Evolutionary conservation across 352 stramenopile species (phyloP), one percentile per base, ranked within the genome.

Genomic region (Globisporangium yorkense): DNA sequence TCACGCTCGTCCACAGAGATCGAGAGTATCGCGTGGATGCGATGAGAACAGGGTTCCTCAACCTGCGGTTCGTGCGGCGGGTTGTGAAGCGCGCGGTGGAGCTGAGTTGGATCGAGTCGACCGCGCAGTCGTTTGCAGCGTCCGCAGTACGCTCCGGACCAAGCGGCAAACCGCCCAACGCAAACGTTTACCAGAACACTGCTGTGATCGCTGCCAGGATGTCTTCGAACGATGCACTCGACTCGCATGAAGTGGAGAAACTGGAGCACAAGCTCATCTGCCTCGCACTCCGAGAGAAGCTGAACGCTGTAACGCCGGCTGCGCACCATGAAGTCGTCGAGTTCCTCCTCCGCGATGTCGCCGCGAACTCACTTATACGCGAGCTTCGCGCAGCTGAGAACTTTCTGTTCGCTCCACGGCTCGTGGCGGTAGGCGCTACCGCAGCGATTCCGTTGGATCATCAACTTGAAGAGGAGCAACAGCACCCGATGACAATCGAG

Each of bases 201-300:
- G 5, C 18, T n/a, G 7, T 27, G 35, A 52, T 37, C 37, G 31
- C 6, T 7, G 10, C 13, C 35, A 35, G 50, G 3, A 39, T 24
- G 20, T 6, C 9, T 10, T 33, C 49, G 13, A 24, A 44, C 8
- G 46, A 53, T 5, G 8, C 35, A 2, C 29, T 65, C 15, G 39
- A 65, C 2, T 18, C 68, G 18, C 58, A 61, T 24, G 66, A 74
- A 3, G 52, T 74, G 10, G 62, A 77, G 29, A 61, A 57, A 37
- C 68, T 75, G 54, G 78, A 87, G 31, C 67, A 78, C 18, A 66
- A 57, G 18, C 61, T 67, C 21, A 56, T 85, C 5, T 78, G 63
- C 27, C 47, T 73, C 18, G 69, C 77, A 10, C 55, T 89, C 21
- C 63, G 68, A 7, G 77, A 83, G 37, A 37, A 66, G 5, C 20